Evolutionary conservation across 202 grass and related monocot species (phyloP).

Genomic region (Panicum virgatum): DNA sequence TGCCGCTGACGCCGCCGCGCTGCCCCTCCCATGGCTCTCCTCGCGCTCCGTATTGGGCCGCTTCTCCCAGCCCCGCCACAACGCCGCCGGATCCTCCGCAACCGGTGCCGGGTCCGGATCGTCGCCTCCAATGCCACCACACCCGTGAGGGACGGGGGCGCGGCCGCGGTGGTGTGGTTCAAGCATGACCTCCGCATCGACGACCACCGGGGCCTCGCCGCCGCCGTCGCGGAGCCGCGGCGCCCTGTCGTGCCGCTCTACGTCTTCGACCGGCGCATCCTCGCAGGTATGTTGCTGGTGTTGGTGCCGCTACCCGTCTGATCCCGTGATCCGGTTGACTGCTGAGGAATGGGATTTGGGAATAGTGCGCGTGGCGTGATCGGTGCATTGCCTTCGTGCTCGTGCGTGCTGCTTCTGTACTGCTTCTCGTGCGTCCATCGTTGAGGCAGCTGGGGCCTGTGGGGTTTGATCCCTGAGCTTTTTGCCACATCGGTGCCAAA

Average conservation of each 20-base stretch:
- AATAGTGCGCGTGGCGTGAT: slow-evolving; percentile 8
- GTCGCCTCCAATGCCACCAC: slow-evolving; percentile 23
- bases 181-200: slow-evolving; percentile 93
- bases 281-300: slow-evolving; percentile 50
- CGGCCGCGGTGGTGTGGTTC: slow-evolving; percentile 86
- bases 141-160: slow-evolving; percentile 23
- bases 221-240: slow-evolving; percentile 60
- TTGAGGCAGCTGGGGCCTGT: neutral
- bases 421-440: neutral
- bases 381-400: neutral
- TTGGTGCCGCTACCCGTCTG: neutral
- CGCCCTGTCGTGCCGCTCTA: slow-evolving; percentile 78
- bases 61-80: slow-evolving; percentile 17
- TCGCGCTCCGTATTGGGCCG: slow-evolving; percentile 43
- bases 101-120: neutral
- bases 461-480: neutral
- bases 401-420: neutral
- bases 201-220: slow-evolving; percentile 76
- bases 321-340: neutral
- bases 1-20: slow-evolving; percentile 3
- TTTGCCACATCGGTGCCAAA: neutral
- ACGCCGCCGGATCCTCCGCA: neutral
- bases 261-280: slow-evolving; percentile 87
- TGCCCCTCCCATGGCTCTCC: slow-evolving; percentile 44
- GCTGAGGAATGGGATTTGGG: neutral